Conservation (phyloP, 2,329 filamentous ascomycete genomes). For the Blastomyces parvus region DNA sequence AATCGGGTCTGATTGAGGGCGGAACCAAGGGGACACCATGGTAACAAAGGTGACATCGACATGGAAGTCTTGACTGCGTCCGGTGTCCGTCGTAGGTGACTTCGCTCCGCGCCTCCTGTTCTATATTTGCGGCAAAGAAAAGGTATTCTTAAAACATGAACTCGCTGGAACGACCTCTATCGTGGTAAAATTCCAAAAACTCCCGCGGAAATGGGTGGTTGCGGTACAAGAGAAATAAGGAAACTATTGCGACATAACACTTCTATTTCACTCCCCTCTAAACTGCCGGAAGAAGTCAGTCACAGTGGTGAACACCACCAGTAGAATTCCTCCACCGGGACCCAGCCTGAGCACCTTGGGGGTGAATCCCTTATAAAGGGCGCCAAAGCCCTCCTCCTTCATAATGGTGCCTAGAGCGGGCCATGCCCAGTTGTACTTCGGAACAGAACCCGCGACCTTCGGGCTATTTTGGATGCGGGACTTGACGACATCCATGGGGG, state of each 20-base stretch:
- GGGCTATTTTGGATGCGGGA: conserved; percentile 92
- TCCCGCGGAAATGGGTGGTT: background rate
- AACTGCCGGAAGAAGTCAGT: conserved; percentile 78
- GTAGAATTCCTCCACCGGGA: conserved; percentile 55
- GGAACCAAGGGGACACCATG: background rate
- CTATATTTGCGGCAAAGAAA: background rate
- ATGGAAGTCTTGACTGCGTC: background rate
- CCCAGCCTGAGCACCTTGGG: conserved; percentile 81
- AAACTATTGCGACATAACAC: background rate
- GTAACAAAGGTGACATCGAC: background rate
- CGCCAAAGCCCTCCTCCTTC: conserved; percentile 83
- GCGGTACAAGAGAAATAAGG: background rate
- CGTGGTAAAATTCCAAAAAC: background rate
- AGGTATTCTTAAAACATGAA: background rate
- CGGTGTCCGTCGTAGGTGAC: too few species aligned
- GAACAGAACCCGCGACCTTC: conserved; percentile 66
- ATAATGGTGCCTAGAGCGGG: conserved; percentile 75
- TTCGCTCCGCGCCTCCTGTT: background rate
- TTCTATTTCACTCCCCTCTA: conserved; percentile 34
- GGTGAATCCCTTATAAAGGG: conserved; percentile 94
- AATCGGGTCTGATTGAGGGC: background rate
- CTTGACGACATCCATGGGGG: conserved; percentile 95
- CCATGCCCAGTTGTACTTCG: conserved; percentile 99
- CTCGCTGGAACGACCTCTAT: background rate
- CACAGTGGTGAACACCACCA: conserved; percentile 42